These are phyloP conservation scores for Ascobolus immersus DNA, from an alignment of 495 filamentous ascomycete genomes.

Conservation along the genomic window DNA sequence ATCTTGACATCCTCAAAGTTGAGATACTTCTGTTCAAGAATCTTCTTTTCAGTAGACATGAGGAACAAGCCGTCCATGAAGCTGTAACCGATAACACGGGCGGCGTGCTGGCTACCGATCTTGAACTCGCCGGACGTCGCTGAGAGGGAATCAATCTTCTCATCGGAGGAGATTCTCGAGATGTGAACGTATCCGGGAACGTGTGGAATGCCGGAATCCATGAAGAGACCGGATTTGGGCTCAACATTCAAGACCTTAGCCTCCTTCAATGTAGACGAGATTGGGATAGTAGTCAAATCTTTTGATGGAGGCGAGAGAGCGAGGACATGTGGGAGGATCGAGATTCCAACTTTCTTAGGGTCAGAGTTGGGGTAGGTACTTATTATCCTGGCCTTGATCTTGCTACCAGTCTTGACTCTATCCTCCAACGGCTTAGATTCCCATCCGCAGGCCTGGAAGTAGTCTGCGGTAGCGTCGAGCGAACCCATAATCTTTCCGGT, in stretches of 20 bases:
- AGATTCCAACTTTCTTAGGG: slow-evolving; percentile 59
- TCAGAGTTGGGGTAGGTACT: slow-evolving; percentile 59
- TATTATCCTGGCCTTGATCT: slow-evolving; percentile 64
- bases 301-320: slow-evolving; percentile 25
- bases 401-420: slow-evolving; percentile 53
- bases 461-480: slow-evolving; percentile 65
- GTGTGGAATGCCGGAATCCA: slow-evolving; percentile 47
- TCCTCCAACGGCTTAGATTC: slow-evolving; percentile 37
- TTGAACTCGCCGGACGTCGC: slow-evolving; percentile 52
- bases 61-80: slow-evolving; percentile 61
- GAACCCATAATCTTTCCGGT: slow-evolving; percentile 76
- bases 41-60: slow-evolving; percentile 52
- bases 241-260: slow-evolving; percentile 56
- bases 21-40: slow-evolving; percentile 72
- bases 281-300: slow-evolving; percentile 26
- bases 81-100: slow-evolving; percentile 66
- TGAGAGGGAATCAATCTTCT: slow-evolving; percentile 55
- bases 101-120: slow-evolving; percentile 47
- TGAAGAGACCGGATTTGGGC: slow-evolving; percentile 49
- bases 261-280: slow-evolving; percentile 50
- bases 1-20: slow-evolving; percentile 66
- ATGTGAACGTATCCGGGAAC: slow-evolving; percentile 79
- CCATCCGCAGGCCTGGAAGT: slow-evolving; percentile 47
- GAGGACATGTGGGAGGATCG: slow-evolving; percentile 57
- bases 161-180: slow-evolving; percentile 53